Evolutionary conservation across 139 green algal species (phyloP).

Genomic region (Nannochloris sp.): DNA sequence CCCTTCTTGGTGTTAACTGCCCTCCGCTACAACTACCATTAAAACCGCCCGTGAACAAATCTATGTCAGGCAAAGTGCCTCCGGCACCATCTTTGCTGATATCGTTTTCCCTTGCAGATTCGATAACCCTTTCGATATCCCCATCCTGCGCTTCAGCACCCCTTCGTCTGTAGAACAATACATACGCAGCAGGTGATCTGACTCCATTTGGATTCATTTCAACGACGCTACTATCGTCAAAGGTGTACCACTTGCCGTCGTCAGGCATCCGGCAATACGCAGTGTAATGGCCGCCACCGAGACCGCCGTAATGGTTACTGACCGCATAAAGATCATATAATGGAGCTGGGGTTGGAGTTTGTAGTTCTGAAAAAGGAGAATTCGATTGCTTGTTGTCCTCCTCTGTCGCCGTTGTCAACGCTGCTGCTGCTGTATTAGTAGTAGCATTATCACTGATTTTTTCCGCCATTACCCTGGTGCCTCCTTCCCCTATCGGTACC

Average conservation of each 20-base stretch:
- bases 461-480: background rate
- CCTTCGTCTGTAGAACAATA: slow-evolving; percentile 87
- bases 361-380: no score
- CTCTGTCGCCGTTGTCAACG: background rate
- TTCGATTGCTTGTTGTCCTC: no score
- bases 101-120: background rate
- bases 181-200: slow-evolving; percentile 66
- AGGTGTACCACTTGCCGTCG: slow-evolving; percentile 65
- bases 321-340: slow-evolving; percentile 91
- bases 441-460: background rate
- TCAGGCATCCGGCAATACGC: slow-evolving; percentile 63
- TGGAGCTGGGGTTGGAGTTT: slow-evolving; percentile 1
- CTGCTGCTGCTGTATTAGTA: background rate
- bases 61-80: background rate
- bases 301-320: slow-evolving; percentile 84
- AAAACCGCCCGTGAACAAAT: background rate
- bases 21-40: background rate
- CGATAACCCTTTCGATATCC: background rate
- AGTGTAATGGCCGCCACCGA: slow-evolving; percentile 96
- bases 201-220: slow-evolving; percentile 18
- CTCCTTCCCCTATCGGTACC: background rate
- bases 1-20: background rate
- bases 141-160: slow-evolving; percentile 19
- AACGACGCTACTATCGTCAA: slow-evolving; percentile 73
- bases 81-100: background rate